Conservation (phyloP, 805 yeast genomes). For the Dipodascopsis uninucleata region DNA sequence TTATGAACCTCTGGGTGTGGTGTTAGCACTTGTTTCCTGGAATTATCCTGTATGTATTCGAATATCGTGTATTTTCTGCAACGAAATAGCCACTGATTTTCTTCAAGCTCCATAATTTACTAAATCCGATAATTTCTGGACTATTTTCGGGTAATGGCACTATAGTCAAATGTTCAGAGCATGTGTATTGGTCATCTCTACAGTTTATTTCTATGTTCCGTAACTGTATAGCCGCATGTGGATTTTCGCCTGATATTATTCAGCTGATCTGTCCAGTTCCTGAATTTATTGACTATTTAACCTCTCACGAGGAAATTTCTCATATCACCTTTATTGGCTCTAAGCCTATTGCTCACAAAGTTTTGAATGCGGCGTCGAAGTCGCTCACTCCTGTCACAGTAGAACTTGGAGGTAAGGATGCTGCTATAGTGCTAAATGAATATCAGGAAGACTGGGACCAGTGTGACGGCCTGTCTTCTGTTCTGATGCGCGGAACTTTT, state of each 20-base stretch:
- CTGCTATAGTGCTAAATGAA: slow-evolving; percentile 82
- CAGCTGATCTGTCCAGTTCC: slow-evolving; percentile 90
- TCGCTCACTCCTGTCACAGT: slow-evolving; percentile 92
- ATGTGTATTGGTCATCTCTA: slow-evolving; percentile 90
- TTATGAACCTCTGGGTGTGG: slow-evolving; percentile 88
- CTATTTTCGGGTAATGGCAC: slow-evolving; percentile 89
- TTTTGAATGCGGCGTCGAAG: slow-evolving; percentile 75
- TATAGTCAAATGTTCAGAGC: slow-evolving; percentile 90
- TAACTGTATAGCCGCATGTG: slow-evolving; percentile 67
- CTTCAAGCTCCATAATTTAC: slow-evolving; percentile 67
- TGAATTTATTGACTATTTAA: slow-evolving; percentile 78
- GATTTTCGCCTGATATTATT: slow-evolving; percentile 74
- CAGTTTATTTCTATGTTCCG: slow-evolving; percentile 71
- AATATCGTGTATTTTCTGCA: background rate
- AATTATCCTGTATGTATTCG: slow-evolving; percentile 62
- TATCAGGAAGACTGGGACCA: slow-evolving; percentile 15
- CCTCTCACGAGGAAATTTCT: slow-evolving; percentile 73
- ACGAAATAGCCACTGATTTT: background rate
- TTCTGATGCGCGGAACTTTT: slow-evolving; percentile 90
- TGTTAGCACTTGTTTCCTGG: slow-evolving; percentile 92
- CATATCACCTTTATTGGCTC: slow-evolving; percentile 96
- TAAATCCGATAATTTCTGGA: slow-evolving; percentile 90
- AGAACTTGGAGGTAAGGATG: slow-evolving; percentile 96
- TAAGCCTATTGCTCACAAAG: slow-evolving; percentile 88
- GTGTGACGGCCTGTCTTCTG: slow-evolving; percentile 58